phyloP scores from a whole-genome alignment of 306 rosid genomes.

The Notholithocarpus densiflorus region DNA sequence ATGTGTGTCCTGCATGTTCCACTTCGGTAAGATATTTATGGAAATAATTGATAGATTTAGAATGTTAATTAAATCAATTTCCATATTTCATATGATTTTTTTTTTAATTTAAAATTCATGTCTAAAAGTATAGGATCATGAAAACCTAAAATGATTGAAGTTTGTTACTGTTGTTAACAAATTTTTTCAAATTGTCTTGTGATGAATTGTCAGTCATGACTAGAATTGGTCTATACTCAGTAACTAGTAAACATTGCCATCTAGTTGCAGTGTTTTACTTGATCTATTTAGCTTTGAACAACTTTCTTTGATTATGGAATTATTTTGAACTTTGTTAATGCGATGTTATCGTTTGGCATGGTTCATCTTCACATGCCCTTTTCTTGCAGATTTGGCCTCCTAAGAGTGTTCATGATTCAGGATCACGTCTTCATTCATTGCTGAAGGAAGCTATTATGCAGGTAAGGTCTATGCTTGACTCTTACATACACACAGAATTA shows the following conservation, averaged over 20 bases:
- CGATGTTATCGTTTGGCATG: background rate
- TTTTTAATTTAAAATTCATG: background rate
- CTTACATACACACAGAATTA: background rate
- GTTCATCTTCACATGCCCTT: slow-evolving; percentile 17
- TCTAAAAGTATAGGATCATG: background rate
- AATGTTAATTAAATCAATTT: background rate
- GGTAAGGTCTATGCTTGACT: slow-evolving; percentile 38
- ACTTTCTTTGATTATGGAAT: background rate
- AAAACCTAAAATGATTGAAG: background rate
- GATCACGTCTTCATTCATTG: slow-evolving; percentile 77
- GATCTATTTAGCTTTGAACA: background rate
- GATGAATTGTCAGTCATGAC: background rate
- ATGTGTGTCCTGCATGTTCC: slow-evolving; percentile 87
- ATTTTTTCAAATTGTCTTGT: background rate
- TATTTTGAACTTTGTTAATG: background rate
- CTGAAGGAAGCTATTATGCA: slow-evolving; percentile 93
- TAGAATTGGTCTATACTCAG: background rate
- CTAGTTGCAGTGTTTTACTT: background rate
- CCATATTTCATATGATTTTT: too few species aligned
- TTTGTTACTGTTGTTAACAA: background rate
- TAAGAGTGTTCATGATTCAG: slow-evolving; percentile 90
- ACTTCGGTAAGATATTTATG: slow-evolving; percentile 60
- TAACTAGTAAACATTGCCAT: background rate
- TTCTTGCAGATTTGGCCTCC: slow-evolving; percentile 98
- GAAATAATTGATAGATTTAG: background rate